Evolutionary conservation across 1,139 yeast genomes (phyloP).

Genomic region (Yamadazyma epiphylla): DNA sequence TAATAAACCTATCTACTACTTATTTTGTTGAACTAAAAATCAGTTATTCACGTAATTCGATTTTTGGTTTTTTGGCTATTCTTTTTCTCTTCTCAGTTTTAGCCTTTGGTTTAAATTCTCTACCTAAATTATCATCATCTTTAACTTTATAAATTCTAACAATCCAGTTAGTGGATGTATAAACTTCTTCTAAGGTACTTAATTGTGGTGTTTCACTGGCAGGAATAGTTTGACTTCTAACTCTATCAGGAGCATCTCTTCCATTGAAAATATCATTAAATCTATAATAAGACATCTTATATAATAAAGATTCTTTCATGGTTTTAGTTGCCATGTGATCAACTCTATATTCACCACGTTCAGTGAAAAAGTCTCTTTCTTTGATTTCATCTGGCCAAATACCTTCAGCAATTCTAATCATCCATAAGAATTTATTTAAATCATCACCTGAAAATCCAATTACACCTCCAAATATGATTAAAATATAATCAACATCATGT

Average conservation of each 20-base stretch:
- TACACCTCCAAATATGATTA: constrained; percentile 91
- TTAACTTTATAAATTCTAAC: constrained; percentile 93
- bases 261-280: constrained; percentile 72
- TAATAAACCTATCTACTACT: too few relatives aligned
- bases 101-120: constrained; percentile 52
- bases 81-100: constrained; percentile 39
- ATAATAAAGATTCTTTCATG: constrained; percentile 88
- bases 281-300: constrained; percentile 90
- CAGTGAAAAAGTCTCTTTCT: constrained; percentile 82
- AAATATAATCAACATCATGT: constrained; percentile 93
- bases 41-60: constrained; percentile 45
- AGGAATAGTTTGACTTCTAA: constrained; percentile 76
- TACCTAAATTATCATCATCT: constrained; percentile 82
- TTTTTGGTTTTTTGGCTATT: constrained; percentile 49
- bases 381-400: constrained; percentile 97
- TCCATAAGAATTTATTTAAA: constrained; percentile 95
- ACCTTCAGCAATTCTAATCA: constrained; percentile 98
- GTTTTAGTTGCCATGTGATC: constrained; percentile 78
- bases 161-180: constrained; percentile 94
- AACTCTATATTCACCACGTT: constrained; percentile 82
- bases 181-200: constrained; percentile 86
- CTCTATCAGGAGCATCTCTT: constrained; percentile 77
- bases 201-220: constrained; percentile 55
- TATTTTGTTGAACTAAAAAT: too few relatives aligned
- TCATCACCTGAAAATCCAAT: constrained; percentile 97